Conservation (phyloP, 257 asterid genomes). For the Solanum chilense region DNA sequence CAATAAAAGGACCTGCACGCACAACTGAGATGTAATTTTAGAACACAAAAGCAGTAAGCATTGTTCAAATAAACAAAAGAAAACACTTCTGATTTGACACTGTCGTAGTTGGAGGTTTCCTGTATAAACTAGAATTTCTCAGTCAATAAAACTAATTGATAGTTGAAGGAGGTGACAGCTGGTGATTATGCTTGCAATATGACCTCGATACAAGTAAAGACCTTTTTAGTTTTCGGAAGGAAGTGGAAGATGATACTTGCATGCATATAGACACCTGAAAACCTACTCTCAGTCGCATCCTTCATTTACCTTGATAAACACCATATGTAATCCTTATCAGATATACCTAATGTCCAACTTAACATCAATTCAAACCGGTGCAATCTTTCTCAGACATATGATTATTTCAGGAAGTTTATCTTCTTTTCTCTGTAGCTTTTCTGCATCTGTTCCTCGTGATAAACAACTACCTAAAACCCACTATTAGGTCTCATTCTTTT, state of each 20-base stretch:
- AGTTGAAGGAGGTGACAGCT: not conserved
- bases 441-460: not conserved
- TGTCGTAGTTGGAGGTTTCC: not conserved
- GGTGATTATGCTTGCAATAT: not conserved
- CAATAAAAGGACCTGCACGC: not conserved
- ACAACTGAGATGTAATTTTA: not conserved
- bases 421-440: not conserved
- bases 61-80: not conserved
- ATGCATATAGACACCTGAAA: not conserved
- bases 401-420: not conserved
- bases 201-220: not conserved
- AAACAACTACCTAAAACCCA: not conserved
- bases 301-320: not conserved
- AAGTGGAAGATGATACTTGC: not conserved
- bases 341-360: not conserved
- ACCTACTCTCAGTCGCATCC: not conserved
- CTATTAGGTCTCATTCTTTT: not conserved
- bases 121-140: not conserved
- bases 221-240: not conserved
- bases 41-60: not conserved
- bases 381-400: not conserved
- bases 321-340: not conserved
- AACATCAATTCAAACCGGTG: not conserved
- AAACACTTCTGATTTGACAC: not conserved
- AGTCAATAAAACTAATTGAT: not conserved